Percentiles rank a stretch among this genome's conserved stretches.
Evolutionary conservation across 139 green algal species (phyloP).

Genomic region (Zygnema circumcarinatum): DNA sequence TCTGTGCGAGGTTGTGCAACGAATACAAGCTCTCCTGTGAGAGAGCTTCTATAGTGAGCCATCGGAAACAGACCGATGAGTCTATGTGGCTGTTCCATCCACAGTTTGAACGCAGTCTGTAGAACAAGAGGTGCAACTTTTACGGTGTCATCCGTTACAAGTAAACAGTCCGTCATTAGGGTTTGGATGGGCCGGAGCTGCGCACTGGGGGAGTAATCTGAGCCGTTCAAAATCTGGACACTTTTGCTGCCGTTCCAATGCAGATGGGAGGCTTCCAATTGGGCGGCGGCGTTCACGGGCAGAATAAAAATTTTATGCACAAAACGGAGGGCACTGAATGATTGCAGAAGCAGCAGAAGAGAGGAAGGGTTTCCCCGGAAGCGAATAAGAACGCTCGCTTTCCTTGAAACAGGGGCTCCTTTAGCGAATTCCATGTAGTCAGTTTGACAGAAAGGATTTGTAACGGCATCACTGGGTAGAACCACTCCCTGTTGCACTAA

Average conservation of each 20-base stretch:
- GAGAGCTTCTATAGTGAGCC: constrained; percentile 23
- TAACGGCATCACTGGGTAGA: background rate
- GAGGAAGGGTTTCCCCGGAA: background rate
- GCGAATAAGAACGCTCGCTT: constrained; percentile 4
- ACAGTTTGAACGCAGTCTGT: constrained; percentile 31
- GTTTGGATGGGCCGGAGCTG: constrained; percentile 23
- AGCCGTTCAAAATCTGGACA: background rate
- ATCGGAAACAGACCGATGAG: constrained; percentile 26
- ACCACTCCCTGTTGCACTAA: constrained; percentile 42
- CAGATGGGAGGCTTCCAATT: background rate
- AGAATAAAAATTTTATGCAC: constrained; percentile 42
- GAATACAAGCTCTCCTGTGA: constrained; percentile 40
- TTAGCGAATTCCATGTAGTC: constrained; percentile 38
- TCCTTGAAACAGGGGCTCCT: constrained; percentile 20
- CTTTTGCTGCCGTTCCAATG: constrained; percentile 32
- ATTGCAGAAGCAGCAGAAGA: constrained; percentile 10
- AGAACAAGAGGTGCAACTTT: constrained; percentile 20
- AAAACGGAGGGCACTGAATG: constrained; percentile 23
- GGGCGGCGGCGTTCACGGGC: background rate
- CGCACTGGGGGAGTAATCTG: constrained; percentile 1
- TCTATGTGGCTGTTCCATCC: constrained; percentile 35
- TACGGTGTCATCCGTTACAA: constrained; percentile 29
- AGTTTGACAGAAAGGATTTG: constrained; percentile 36
- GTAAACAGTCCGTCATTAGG: constrained; percentile 27
- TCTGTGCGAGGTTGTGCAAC: constrained; percentile 1